A percentile compares a stretch with the other conserved stretches of the same genome.
Evolutionary conservation across 176 grass and related monocot species (phyloP).

Genomic region (Ananas comosus): DNA sequence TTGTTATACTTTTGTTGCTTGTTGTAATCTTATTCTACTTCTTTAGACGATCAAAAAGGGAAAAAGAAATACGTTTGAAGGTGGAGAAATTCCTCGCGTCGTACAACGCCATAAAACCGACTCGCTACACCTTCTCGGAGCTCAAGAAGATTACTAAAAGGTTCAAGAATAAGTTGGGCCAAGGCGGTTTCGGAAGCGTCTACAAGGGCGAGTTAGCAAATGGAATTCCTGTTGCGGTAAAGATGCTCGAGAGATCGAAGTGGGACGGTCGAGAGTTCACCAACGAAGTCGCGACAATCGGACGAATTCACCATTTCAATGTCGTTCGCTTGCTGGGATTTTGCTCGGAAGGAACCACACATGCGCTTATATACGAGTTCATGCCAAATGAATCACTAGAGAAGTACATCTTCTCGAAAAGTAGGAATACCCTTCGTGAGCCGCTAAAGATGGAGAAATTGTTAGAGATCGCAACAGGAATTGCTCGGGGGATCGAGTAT

Average conservation of each 20-base stretch:
- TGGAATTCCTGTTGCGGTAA: constrained; percentile 5
- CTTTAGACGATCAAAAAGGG: not conserved
- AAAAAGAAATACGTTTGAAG: constrained; percentile 4
- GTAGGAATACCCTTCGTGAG: not conserved
- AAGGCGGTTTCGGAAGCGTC: constrained; percentile 1
- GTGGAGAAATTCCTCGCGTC: not conserved
- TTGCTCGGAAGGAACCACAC: not conserved
- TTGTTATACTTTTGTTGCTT: not conserved
- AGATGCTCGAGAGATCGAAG: constrained; percentile 2
- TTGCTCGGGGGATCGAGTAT: constrained; percentile 3
- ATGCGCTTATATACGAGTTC: constrained; percentile 5
- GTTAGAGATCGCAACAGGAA: not conserved
- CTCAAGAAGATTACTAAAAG: constrained; percentile 2
- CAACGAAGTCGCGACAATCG: not conserved
- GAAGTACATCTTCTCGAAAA: constrained; percentile 2
- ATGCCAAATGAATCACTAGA: constrained; percentile 7
- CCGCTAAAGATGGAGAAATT: not conserved
- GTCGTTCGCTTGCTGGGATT: not conserved
- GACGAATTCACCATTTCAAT: constrained; percentile 3
- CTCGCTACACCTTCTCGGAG: not conserved
- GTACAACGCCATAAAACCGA: not conserved
- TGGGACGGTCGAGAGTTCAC: constrained; percentile 2
- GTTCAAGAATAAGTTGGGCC: constrained; percentile 1
- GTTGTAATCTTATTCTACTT: not conserved
- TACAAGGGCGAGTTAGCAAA: not conserved